phyloP scores from a whole-genome alignment of 176 grass and related monocot genomes.

The Alloteropsis semialata region DNA sequence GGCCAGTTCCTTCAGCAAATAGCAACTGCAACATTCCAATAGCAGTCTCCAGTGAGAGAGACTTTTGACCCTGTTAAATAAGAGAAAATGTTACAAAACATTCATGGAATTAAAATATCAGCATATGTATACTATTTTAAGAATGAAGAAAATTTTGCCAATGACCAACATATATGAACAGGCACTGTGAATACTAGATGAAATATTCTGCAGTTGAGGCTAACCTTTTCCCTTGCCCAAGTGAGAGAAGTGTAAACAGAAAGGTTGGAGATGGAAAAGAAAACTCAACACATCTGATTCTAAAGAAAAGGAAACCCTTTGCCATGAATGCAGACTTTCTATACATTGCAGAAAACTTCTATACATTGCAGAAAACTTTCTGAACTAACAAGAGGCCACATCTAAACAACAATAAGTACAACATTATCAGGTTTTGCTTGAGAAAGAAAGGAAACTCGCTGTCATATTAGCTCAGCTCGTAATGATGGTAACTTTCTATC shows the following conservation, averaged over 20 bases:
- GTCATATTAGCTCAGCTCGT: constrained; percentile 88
- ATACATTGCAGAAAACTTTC: too few species aligned
- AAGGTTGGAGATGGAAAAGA: constrained; percentile 31
- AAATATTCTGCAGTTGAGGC: constrained; percentile 6
- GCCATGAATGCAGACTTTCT: background rate
- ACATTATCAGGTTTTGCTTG: background rate
- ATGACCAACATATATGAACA: background rate
- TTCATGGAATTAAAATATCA: constrained; percentile 25
- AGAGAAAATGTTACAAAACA: constrained; percentile 26
- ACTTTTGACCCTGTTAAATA: constrained; percentile 89
- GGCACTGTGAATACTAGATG: constrained; percentile 9
- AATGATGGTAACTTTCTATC: constrained; percentile 85
- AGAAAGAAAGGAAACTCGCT: constrained; percentile 48
- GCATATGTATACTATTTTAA: background rate
- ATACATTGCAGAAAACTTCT: background rate
- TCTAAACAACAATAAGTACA: background rate
- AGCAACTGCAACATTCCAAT: constrained; percentile 97
- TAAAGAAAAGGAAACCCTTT: background rate
- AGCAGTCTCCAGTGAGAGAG: constrained; percentile 89
- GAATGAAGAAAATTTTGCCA: background rate
- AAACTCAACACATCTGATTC: constrained; percentile 19
- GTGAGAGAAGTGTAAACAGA: constrained; percentile 35
- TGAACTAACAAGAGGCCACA: background rate
- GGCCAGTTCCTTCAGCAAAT: constrained; percentile 96
- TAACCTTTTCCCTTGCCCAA: constrained; percentile 98